Percentiles rank a stretch among this genome's conserved stretches.
These are phyloP conservation scores for Chaetomium sp. DNA, from an alignment of 2,329 filamentous ascomycete species.

Conservation along the genomic window DNA sequence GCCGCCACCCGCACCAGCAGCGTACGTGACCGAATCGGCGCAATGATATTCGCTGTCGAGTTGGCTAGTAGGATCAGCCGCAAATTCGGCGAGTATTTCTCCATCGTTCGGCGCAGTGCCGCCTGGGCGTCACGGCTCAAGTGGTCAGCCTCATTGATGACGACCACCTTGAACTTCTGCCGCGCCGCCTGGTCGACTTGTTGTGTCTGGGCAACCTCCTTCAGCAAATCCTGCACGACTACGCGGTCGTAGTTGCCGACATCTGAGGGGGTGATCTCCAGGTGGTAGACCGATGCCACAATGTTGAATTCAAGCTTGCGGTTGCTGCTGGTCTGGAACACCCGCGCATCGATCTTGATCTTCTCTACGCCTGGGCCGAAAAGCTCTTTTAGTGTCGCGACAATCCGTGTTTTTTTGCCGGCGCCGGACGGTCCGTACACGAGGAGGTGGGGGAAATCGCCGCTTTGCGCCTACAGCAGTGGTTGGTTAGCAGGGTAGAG, in stretches of 20 bases:
- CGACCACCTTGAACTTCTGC: slow-evolving; percentile 95
- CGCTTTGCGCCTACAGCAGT: slow-evolving; percentile 73
- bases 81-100: slow-evolving; percentile 96
- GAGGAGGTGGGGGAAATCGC: slow-evolving; percentile 95
- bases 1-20: slow-evolving; percentile 87
- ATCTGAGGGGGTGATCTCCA: slow-evolving; percentile 96
- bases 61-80: slow-evolving; percentile 89
- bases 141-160: slow-evolving; percentile 98
- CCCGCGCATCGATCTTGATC: slow-evolving; percentile 97
- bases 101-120: slow-evolving; percentile 91
- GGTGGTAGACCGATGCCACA: slow-evolving; percentile 91
- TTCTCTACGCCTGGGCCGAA: slow-evolving; percentile 98
- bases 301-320: slow-evolving; percentile 99
- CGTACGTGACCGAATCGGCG: slow-evolving; percentile 90
- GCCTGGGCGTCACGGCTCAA: slow-evolving; percentile 92
- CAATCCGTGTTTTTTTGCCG: slow-evolving; percentile 95
- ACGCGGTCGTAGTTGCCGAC: slow-evolving; percentile 95
- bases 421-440: slow-evolving; percentile 95
- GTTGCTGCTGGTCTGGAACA: slow-evolving; percentile 92
- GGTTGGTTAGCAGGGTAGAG: too few relatives aligned
- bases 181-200: slow-evolving; percentile 91
- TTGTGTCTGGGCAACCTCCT: slow-evolving; percentile 97
- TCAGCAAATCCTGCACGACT: slow-evolving; percentile 89
- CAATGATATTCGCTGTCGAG: slow-evolving; percentile 96
- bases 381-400: slow-evolving; percentile 89